These are phyloP conservation scores for Solanum clarkiae DNA, from an alignment of 257 asterid species.

Conservation along the genomic window DNA sequence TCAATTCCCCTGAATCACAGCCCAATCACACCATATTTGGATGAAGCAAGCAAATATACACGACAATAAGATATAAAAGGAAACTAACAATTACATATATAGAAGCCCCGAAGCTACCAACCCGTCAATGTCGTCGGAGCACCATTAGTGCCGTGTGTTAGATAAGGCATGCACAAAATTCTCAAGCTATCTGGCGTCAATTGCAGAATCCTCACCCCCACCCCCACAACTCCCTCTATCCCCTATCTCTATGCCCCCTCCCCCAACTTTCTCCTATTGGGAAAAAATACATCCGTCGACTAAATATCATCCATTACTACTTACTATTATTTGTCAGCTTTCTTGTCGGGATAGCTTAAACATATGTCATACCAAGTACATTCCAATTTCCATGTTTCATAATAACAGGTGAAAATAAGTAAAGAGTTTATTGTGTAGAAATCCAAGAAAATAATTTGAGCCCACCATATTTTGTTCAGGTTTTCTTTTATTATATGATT, in stretches of 20 bases:
- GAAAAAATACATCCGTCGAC: neutral
- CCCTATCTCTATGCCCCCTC: neutral
- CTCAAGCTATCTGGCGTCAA: neutral
- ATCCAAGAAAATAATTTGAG: neutral
- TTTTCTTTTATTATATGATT: neutral
- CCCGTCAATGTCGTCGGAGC: neutral
- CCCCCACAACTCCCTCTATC: no score
- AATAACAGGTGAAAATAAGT: neutral
- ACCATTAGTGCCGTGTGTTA: neutral
- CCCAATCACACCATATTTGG: neutral
- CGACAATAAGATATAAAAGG: neutral
- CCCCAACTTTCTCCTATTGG: neutral
- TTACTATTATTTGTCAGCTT: neutral
- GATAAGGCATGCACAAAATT: neutral
- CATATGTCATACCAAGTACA: neutral
- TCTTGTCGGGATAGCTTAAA: neutral
- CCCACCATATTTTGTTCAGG: neutral
- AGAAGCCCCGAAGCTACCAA: neutral
- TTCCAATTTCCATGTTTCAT: neutral
- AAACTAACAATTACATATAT: neutral
- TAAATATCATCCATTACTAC: neutral
- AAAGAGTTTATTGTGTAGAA: neutral
- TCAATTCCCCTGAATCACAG: slow-evolving; percentile 56
- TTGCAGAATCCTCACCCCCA: neutral
- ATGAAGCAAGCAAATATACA: neutral